Evolutionary conservation across 768 basidiomycete genomes (phyloP), one percentile per base, ranked within the genome.

Genomic region (Roridomyces roridus): DNA sequence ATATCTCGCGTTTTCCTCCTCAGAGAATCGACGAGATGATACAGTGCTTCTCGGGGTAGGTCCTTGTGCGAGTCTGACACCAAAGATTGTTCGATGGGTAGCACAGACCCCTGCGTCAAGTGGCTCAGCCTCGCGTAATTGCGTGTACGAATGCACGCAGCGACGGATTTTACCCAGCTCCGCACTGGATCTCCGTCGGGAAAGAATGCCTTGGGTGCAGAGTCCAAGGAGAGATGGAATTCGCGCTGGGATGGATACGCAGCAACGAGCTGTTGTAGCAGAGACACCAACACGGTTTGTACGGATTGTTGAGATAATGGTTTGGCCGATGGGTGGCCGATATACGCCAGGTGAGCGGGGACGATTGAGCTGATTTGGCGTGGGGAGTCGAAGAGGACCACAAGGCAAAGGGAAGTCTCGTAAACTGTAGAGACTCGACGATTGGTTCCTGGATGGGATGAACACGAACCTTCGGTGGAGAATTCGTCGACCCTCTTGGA

Each of bases 371-470:
- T 80, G 4, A 84, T 82, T 70, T 92, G 88, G 35, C 77, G 76
- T 0, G 84, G 77, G 1, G 83, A 82, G 44, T 80, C 76, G 73
- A 91, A 92, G 26, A 89, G 60, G 24, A 83, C 73, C 23, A 88
- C 80, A 26, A 91, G 77, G 68, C 79, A 83, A 20, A 91, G 74
- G 0, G 91, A 92, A 5, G 82, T 88, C 72, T 92, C 87, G 67
- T 90, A 91, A 1, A 83, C 91, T 92, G 64, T 18, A 20, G 9
- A 20, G 24, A 45, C n/a, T 45, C 49, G 18, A 45, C 7, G n/a
- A n/a, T n/a, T n/a, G n/a, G n/a, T n/a, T 34, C 31, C 31, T 17
- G 36, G 51, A 35, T 39, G n/a, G 49, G 24, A 48, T 17, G 24
- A 28, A 17, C 41, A 51, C 77, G 36, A 54, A 89, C 90, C 91